phyloP scores from a whole-genome alignment of 1,284 basidiomycete species.

The Ustilago sp. region DNA sequence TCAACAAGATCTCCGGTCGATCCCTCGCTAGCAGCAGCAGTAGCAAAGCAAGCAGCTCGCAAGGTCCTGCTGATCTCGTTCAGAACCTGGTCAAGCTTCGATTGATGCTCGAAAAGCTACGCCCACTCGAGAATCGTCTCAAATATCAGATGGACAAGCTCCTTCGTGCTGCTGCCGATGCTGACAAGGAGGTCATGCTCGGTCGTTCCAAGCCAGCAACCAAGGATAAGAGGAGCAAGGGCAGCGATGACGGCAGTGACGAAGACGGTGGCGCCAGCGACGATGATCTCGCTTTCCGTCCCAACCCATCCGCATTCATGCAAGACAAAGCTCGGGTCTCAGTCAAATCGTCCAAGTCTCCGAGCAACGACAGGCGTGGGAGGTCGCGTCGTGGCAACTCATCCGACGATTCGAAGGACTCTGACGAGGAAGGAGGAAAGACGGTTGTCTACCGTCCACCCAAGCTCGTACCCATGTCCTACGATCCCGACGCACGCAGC shows the following conservation, averaged over 20 bases:
- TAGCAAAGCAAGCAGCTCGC: background rate
- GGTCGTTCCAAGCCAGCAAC: constrained; percentile 28
- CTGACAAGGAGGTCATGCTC: constrained; percentile 37
- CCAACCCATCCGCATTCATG: constrained; percentile 76
- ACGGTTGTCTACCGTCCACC: constrained; percentile 84
- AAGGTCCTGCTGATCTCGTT: constrained; percentile 43
- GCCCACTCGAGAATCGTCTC: constrained; percentile 82
- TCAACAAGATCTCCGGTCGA: constrained; percentile 52
- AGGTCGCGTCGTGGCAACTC: constrained; percentile 55
- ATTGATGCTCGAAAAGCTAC: constrained; percentile 71
- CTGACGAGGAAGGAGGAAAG: constrained; percentile 33
- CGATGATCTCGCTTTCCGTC: constrained; percentile 86
- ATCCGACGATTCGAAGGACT: constrained; percentile 57
- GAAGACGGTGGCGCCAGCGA: constrained; percentile 73
- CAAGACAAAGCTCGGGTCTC: constrained; percentile 42
- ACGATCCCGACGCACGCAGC: constrained; percentile 76
- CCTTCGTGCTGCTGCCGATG: constrained; percentile 55
- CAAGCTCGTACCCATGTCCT: constrained; percentile 90
- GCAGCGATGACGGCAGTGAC: constrained; percentile 59
- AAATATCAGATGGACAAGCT: constrained; percentile 94
- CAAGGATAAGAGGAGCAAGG: constrained; percentile 15
- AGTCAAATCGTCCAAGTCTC: constrained; percentile 29
- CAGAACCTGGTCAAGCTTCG: constrained; percentile 56
- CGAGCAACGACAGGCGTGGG: constrained; percentile 60
- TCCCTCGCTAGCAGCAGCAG: constrained; percentile 33